Conservation (phyloP, 2,329 filamentous ascomycete genomes). For the Verruconis gallopava region DNA sequence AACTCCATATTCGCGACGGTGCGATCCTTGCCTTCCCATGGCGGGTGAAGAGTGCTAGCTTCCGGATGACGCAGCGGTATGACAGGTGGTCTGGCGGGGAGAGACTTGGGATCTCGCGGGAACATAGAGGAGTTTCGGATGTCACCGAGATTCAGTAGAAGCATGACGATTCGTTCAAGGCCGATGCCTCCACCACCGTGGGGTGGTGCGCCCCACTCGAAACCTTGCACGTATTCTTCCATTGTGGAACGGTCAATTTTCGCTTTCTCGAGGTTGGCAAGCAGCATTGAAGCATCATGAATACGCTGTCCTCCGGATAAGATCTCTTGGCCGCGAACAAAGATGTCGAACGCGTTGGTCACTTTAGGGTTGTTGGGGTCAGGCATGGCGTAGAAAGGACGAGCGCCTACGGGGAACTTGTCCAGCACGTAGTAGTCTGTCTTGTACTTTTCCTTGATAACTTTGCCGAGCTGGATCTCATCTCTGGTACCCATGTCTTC, state of each 20-base stretch:
- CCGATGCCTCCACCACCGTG: constrained; percentile 86
- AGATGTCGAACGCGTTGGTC: constrained; percentile 93
- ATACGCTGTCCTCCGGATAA: constrained; percentile 89
- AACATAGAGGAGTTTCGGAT: constrained; percentile 81
- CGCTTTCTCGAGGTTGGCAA: constrained; percentile 59
- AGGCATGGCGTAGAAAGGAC: constrained; percentile 86
- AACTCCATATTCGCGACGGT: constrained; percentile 38
- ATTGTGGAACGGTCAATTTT: constrained; percentile 71
- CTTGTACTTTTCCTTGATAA: constrained; percentile 74
- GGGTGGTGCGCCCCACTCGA: constrained; percentile 77
- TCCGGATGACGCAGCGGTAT: constrained; percentile 70
- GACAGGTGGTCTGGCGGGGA: constrained; percentile 53
- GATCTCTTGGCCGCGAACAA: constrained; percentile 85
- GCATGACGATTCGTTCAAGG: constrained; percentile 75
- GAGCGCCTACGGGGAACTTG: constrained; percentile 74
- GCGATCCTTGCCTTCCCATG: constrained; percentile 44
- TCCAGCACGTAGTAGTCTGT: constrained; percentile 93
- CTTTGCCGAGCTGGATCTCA: constrained; percentile 71
- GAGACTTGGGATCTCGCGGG: constrained; percentile 75
- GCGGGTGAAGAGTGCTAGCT: constrained; percentile 63
- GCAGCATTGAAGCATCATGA: constrained; percentile 62
- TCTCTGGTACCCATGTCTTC: constrained; percentile 78
- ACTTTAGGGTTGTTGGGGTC: constrained; percentile 57
- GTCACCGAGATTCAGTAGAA: constrained; percentile 75
- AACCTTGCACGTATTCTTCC: constrained; percentile 81